Conservation (phyloP, 495 filamentous ascomycete genomes). For the Hyaloscypha finlandica region DNA sequence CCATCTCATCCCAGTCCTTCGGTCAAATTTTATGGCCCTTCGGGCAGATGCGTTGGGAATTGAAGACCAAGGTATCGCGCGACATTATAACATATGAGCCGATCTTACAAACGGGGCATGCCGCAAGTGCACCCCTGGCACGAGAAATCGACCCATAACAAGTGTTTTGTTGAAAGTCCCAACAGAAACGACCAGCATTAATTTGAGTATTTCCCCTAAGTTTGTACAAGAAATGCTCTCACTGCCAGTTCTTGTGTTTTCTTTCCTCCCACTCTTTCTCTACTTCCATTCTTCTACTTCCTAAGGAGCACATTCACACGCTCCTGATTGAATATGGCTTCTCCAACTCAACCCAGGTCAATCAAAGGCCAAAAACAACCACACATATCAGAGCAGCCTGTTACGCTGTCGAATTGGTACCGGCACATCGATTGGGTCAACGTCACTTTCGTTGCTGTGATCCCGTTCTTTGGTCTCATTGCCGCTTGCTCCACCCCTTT, state of each 20-base stretch:
- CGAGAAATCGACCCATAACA: neutral
- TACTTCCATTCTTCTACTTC: neutral
- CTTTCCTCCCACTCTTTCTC: neutral
- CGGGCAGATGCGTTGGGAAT: neutral
- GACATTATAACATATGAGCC: neutral
- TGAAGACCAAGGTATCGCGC: neutral
- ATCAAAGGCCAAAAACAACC: constrained; percentile 34
- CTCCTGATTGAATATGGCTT: neutral
- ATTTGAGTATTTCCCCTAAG: no score
- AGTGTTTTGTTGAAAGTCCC: neutral
- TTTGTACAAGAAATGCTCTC: neutral
- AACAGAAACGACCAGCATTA: neutral
- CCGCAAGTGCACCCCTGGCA: neutral
- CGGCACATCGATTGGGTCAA: constrained; percentile 16
- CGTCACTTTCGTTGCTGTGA: constrained; percentile 3
- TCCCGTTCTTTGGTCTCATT: constrained; percentile 12
- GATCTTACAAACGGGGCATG: neutral
- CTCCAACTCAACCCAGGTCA: neutral
- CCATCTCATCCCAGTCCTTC: no score
- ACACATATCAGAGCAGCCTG: constrained; percentile 49
- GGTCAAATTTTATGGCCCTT: no score
- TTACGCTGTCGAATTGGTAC: constrained; percentile 18
- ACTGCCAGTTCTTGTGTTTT: neutral
- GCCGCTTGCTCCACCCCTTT: constrained; percentile 7
- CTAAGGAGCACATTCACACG: no score